A percentile compares a stretch with the other conserved stretches of the same genome.
phyloP scores from a whole-genome alignment of 331 rosid species.

The Quercus phellos region DNA sequence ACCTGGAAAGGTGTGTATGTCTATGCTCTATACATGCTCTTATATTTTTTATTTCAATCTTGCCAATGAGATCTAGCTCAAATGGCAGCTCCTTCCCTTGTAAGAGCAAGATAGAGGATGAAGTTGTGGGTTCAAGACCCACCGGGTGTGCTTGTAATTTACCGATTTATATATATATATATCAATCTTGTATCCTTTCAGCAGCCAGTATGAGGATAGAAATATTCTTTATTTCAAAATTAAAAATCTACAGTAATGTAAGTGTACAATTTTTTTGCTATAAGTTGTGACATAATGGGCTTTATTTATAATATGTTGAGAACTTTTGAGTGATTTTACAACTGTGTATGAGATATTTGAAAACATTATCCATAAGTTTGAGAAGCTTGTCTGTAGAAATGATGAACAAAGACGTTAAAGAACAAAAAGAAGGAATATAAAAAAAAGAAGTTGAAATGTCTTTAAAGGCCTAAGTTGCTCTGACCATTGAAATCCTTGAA shows the following conservation, averaged over 20 bases:
- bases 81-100: no score
- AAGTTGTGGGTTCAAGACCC: no score
- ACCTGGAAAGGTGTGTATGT: constrained; percentile 46
- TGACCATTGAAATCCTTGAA: neutral
- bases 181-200: neutral
- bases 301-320: neutral
- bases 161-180: no score
- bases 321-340: neutral
- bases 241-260: neutral
- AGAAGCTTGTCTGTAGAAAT: neutral
- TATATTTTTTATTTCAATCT: neutral
- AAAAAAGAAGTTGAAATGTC: neutral
- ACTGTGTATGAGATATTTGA: neutral
- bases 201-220: neutral
- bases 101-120: no score
- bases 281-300: neutral
- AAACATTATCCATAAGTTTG: neutral
- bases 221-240: neutral
- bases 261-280: neutral
- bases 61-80: no score
- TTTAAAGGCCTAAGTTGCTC: neutral
- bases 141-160: no score
- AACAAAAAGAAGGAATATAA: neutral
- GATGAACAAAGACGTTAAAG: neutral
- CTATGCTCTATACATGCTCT: neutral